Percentiles rank a stretch among this genome's conserved stretches.
phyloP scores from a whole-genome alignment of 2,329 filamentous ascomycete species.

The Fusarium falciforme region DNA sequence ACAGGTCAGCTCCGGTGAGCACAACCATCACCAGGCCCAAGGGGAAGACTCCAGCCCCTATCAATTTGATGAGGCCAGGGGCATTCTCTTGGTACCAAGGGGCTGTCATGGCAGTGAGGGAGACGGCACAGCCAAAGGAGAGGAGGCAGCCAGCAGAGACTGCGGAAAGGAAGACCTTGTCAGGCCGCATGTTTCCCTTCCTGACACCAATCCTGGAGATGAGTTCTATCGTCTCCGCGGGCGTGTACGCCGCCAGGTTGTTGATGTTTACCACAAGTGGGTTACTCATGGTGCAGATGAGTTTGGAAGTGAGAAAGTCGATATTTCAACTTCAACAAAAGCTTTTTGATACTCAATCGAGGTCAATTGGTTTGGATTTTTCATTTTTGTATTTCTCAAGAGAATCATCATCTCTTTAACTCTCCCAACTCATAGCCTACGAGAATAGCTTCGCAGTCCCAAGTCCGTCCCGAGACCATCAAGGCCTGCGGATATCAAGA shows the following conservation, averaged over 20 bases:
- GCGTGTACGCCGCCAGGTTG: conserved; percentile 35
- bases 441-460: not conserved
- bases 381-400: not conserved
- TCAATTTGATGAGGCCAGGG: conserved; percentile 31
- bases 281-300: conserved; percentile 24
- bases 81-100: conserved; percentile 43
- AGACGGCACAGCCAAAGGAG: conserved; percentile 35
- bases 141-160: conserved; percentile 37
- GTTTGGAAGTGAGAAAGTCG: not conserved
- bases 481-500: not conserved
- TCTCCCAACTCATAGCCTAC: not conserved
- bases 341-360: not conserved
- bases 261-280: conserved; percentile 29
- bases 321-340: not conserved
- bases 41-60: conserved; percentile 37
- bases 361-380: not conserved
- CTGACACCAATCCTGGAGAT: conserved; percentile 35
- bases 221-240: conserved; percentile 39
- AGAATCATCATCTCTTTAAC: not conserved
- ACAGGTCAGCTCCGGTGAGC: conserved; percentile 35
- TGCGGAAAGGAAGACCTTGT: conserved; percentile 37
- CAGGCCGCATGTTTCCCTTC: conserved; percentile 33
- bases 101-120: conserved; percentile 33
- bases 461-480: not conserved
- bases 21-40: conserved; percentile 35